Base-by-base conservation (phyloP, 2,329 filamentous ascomycete species). In the Pseudocercospora macadamiae region DNA sequence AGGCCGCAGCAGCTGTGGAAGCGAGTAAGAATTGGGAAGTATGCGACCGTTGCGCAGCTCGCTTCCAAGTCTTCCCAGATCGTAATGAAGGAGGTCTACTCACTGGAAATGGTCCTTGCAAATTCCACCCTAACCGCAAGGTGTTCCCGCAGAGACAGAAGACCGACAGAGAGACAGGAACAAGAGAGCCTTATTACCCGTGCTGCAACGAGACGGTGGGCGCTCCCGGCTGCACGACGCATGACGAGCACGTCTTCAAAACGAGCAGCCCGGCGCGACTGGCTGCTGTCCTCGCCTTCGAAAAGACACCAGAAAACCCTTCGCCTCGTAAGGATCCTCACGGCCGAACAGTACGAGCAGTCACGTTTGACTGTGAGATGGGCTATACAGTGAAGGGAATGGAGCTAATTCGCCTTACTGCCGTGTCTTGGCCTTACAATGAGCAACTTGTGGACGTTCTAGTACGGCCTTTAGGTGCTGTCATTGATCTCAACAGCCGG, bases 301-400 rank as follows among this genome's bases (percentile, higher is more conserved):
- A 86, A 57, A 76, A 85, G 61, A 97, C 95, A 0, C 93, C 93
- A 0, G 75, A 80, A 10, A 92, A 91, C 64, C 73, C 78, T 1
- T 68, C 76, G 2, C 80, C 78, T 1, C 77, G 79, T 0, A 68
- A 74, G 1, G 77, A 82, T 30, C 42, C 53, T 1, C 63, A 62
- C 21, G 36, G 62, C 57, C 19, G 67, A 66, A 26, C 66, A 62
- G 63, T 69, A 1, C 83, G 84, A 32, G 90, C 89, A 2, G 86
- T 97, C 9, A 89, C 87, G 64, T 93, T 99, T 68, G 95, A 99
- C 73, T 97, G 95, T 69, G 95, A 99, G 72, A 99, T 99, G 95
- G 91, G 90, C 3, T 97, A 96, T 71, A 99, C 96, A 0, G 90
- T 90, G 0, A 76, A 89, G 51, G 95, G 96, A 0, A 79, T 97